phyloP scores from a whole-genome alignment of 257 asterid genomes.

The Solanum paucissectum region DNA sequence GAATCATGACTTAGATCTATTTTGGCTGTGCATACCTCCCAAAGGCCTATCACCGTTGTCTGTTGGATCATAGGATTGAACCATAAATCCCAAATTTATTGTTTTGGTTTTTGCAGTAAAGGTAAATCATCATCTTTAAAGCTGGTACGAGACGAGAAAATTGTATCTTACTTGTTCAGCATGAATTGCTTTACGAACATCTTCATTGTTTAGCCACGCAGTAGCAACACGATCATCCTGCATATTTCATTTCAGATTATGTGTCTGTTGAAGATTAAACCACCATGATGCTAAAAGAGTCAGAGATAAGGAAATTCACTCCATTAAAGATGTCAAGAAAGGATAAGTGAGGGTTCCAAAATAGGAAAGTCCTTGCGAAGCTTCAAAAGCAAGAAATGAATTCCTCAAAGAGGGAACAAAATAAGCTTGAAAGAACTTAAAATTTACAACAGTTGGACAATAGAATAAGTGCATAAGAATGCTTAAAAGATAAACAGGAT shows the following conservation, averaged over 20 bases:
- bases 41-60: slow-evolving; percentile 35
- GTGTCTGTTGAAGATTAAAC: neutral
- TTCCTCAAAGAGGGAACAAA: neutral
- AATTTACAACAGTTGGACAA: neutral
- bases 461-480: neutral
- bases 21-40: slow-evolving; percentile 69
- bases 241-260: slow-evolving; percentile 2
- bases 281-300: neutral
- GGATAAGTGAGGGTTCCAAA: neutral
- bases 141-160: slow-evolving; percentile 1
- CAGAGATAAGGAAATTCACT: neutral
- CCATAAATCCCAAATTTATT: neutral
- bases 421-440: neutral
- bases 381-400: neutral
- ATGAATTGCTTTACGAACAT: slow-evolving; percentile 79
- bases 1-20: slow-evolving; percentile 53
- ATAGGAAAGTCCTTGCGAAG: neutral
- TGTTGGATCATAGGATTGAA: slow-evolving; percentile 10
- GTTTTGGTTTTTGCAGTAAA: neutral
- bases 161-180: slow-evolving; percentile 58
- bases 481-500: neutral
- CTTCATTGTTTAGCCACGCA: slow-evolving; percentile 69
- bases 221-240: slow-evolving; percentile 82
- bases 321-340: neutral
- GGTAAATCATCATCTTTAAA: slow-evolving; percentile 3